These are phyloP conservation scores for Chlorella variabilis DNA, from an alignment of 163 green algal genomes.

Conservation along the genomic window DNA sequence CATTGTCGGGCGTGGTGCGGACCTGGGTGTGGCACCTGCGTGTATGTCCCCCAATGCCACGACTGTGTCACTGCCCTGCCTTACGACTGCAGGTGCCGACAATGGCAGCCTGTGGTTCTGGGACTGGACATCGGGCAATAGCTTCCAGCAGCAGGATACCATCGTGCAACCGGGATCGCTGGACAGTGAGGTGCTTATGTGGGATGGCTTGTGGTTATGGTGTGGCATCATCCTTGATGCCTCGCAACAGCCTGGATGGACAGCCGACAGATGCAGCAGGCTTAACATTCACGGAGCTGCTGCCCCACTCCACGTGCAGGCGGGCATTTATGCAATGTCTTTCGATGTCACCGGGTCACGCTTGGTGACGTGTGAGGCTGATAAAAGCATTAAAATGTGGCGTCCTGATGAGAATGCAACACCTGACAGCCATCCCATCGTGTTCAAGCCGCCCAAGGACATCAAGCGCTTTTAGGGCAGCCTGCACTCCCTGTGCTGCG, in stretches of 20 bases:
- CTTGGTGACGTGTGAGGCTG: slow-evolving; percentile 91
- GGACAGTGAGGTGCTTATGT: slow-evolving; percentile 77
- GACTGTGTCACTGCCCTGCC: too few relatives aligned
- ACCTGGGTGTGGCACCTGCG: too few relatives aligned
- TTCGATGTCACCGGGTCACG: slow-evolving; percentile 88
- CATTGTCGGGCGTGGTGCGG: not conserved
- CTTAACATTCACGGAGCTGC: too few relatives aligned
- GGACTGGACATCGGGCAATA: slow-evolving; percentile 96
- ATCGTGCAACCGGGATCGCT: slow-evolving; percentile 93
- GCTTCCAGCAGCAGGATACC: slow-evolving; percentile 90
- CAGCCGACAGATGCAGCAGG: too few relatives aligned
- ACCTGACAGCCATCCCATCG: slow-evolving; percentile 88
- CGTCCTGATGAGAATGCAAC: slow-evolving; percentile 91
- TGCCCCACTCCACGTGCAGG: not conserved
- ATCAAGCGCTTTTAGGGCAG: slow-evolving; percentile 79
- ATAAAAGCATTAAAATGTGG: slow-evolving; percentile 99
- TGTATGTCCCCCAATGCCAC: too few relatives aligned
- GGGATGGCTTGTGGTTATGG: too few relatives aligned
- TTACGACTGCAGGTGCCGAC: slow-evolving; percentile 75
- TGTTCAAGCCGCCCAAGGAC: slow-evolving; percentile 91
- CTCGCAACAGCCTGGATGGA: too few relatives aligned
- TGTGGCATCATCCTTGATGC: too few relatives aligned
- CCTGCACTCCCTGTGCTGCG: too few relatives aligned
- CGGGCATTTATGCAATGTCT: slow-evolving; percentile 77
- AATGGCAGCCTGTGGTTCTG: slow-evolving; percentile 94